Evolutionary conservation across 257 asterid species (phyloP), one percentile per base, ranked within the genome.

Genomic region (Solanum ahanhuiri): DNA sequence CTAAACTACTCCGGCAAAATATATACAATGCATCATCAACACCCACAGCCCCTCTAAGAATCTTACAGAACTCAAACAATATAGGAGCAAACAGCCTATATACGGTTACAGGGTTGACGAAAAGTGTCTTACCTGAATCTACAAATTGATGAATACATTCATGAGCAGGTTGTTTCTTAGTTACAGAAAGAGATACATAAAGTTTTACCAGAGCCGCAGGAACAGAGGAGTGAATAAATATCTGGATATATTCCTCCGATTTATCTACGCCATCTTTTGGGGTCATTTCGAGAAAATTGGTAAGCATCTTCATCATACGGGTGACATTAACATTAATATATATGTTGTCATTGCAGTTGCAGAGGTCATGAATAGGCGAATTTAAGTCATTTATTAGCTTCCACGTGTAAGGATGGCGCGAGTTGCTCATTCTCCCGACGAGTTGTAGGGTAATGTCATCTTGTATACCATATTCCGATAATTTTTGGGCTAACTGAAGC

Each of bases 391-490:
- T 88, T 54, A 96, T 88, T 37, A 91, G 91, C 86, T 91, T 93
- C 98, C 98, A 95, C 1, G 98, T 93, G 57, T 87, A 89, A 2
- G 99, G 98, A 69, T 96, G 94, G 0, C 67, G 91, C 0, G 98
- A 93, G 89, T 98, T 94, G 86, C 96, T 88, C 96, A 96, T 89
- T 2, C 98, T 93, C 8, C 95, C 96, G 3, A 93, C 92, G 37
- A 96, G 83, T 39, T 93, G 90, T 45, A 96, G 76, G 2, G 89
- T 87, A 3, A 95, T 95, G 63, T 95, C 98, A 1, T 91, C 92
- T 17, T 92, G 90, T 2, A 96, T 89, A 7, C 83, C 34, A 33
- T 96, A 95, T 0, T 92, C 97, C 1, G 90, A 83, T 37, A 96
- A 45, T 12, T 98, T 91, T 88, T 94, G 92, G 37, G 91, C 95